These are phyloP conservation scores for Neofusicoccum kwambonambiense DNA, from an alignment of 2,329 filamentous ascomycete genomes.

Conservation along the genomic window DNA sequence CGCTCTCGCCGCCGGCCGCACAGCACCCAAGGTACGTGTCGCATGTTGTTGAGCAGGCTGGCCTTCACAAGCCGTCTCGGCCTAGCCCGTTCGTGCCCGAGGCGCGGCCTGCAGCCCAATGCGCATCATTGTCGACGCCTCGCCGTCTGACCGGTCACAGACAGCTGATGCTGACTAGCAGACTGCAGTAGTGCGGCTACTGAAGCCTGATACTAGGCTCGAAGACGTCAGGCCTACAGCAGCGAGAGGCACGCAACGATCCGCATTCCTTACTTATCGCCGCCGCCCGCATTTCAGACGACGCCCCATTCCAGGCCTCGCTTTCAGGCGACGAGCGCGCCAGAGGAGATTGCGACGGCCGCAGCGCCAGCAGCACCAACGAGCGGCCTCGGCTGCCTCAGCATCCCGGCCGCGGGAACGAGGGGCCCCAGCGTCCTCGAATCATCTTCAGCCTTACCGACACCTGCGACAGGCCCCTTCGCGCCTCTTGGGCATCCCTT, in stretches of 20 bases:
- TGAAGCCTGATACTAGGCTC: neutral
- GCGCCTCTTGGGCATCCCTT: neutral
- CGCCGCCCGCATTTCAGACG: neutral
- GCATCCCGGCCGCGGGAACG: neutral
- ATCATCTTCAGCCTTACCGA: conserved; percentile 18
- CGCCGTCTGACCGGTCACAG: conserved; percentile 13
- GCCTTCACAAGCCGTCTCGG: neutral
- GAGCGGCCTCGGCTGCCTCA: conserved; percentile 3
- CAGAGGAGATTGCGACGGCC: conserved; percentile 12
- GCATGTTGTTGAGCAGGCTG: neutral
- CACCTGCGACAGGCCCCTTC: conserved; percentile 12
- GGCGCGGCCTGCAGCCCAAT: conserved; percentile 11
- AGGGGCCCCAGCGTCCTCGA: neutral
- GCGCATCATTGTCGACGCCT: conserved; percentile 10
- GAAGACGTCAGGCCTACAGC: conserved; percentile 4
- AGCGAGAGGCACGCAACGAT: conserved; percentile 2
- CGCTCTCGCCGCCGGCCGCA: no score
- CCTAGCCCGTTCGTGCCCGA: conserved; percentile 8
- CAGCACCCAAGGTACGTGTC: conserved; percentile 5
- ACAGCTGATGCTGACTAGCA: conserved; percentile 11
- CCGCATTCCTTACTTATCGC: conserved; percentile 18
- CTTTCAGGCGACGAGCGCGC: conserved; percentile 12
- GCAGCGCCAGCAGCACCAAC: conserved; percentile 12
- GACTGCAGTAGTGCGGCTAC: conserved; percentile 19
- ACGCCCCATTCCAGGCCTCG: conserved; percentile 7